These are phyloP conservation scores for Aspergillus ochraceoroseus DNA, from an alignment of 2,329 filamentous ascomycete genomes.

Conservation along the genomic window DNA sequence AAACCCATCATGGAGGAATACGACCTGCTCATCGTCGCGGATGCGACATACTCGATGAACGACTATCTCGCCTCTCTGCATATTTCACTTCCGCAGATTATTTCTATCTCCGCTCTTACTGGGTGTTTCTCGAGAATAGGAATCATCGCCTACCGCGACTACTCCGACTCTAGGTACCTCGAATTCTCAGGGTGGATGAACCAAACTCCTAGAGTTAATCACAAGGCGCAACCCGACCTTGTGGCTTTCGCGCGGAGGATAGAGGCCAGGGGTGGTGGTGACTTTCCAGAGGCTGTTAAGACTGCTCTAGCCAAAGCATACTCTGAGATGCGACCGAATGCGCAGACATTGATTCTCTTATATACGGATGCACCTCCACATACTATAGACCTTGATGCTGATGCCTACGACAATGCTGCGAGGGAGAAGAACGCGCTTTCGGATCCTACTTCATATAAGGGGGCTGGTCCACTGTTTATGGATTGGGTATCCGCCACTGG, in stretches of 20 bases:
- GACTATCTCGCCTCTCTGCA: conserved; percentile 44
- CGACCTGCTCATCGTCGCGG: conserved; percentile 19
- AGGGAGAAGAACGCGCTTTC: background rate
- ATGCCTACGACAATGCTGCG: background rate
- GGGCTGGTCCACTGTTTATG: conserved; percentile 35
- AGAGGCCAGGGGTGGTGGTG: conserved; percentile 34
- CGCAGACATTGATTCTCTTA: conserved; percentile 48
- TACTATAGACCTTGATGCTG: conserved; percentile 20
- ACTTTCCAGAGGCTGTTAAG: conserved; percentile 49
- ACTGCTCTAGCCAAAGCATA: conserved; percentile 48
- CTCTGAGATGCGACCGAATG: conserved; percentile 46
- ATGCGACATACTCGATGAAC: conserved; percentile 20
- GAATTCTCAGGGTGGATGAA: conserved; percentile 51
- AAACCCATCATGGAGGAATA: conserved; percentile 7
- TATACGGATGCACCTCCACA: conserved; percentile 51
- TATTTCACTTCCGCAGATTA: conserved; percentile 48
- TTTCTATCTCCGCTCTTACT: conserved; percentile 48
- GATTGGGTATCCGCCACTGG: conserved; percentile 45
- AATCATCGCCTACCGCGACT: conserved; percentile 51
- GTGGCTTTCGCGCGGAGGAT: conserved; percentile 38
- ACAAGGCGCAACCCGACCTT: conserved; percentile 29
- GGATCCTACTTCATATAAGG: conserved; percentile 25
- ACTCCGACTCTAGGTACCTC: conserved; percentile 33
- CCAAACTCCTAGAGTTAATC: conserved; percentile 1
- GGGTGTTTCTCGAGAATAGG: conserved; percentile 50